phyloP scores from a whole-genome alignment of 2,329 filamentous ascomycete genomes.

The Diaporthe aspalathi region DNA sequence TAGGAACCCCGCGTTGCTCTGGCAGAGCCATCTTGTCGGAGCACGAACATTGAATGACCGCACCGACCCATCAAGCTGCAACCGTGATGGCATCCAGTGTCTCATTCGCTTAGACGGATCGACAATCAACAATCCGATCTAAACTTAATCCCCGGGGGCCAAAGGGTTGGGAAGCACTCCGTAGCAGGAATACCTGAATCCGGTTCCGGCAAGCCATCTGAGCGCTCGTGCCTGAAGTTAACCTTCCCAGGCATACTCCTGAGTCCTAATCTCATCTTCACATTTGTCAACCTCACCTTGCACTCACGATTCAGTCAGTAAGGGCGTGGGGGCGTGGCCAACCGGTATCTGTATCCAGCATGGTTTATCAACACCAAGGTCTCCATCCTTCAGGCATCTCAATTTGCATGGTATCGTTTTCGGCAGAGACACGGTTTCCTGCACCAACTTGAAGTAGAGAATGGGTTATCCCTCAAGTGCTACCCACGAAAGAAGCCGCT shows the following conservation, averaged over 20 bases:
- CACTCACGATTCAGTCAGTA: neutral
- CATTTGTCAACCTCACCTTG: neutral
- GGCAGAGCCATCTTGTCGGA: constrained; percentile 1
- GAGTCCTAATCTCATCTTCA: neutral
- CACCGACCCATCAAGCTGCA: neutral
- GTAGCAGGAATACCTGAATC: neutral
- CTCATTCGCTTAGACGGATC: neutral
- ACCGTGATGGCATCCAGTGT: neutral
- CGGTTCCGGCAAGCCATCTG: neutral
- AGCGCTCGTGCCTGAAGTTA: neutral
- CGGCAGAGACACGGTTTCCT: neutral
- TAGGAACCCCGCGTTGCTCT: neutral
- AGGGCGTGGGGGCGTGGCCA: neutral
- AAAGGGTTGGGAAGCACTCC: neutral
- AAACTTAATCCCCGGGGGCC: neutral
- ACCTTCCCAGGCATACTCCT: neutral
- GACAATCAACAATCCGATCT: neutral
- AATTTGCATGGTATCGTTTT: neutral
- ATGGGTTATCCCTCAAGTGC: no score
- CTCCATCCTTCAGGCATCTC: neutral
- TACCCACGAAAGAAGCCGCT: neutral
- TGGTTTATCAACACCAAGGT: no score
- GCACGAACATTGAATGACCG: neutral
- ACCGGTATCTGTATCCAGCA: neutral
- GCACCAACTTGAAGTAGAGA: neutral